A percentile compares a stretch with the other conserved stretches of the same genome.
Evolutionary conservation across 805 yeast species (phyloP).

Genomic region (Yarrowia hollandica): DNA sequence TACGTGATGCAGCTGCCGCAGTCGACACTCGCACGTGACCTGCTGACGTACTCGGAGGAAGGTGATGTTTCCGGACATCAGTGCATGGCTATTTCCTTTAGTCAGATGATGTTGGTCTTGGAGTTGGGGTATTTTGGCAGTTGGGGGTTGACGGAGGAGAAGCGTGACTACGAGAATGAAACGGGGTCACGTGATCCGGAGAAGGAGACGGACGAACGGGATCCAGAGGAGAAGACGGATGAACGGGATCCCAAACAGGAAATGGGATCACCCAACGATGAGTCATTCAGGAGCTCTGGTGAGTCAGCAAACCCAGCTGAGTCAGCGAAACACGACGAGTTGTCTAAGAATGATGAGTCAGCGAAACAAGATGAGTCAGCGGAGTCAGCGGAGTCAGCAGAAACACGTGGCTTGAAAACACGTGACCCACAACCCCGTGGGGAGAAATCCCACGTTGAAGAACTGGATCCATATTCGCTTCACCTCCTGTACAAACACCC

Average conservation of each 20-base stretch:
- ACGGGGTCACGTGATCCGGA: too few relatives aligned
- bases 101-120: constrained; percentile 1
- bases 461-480: too few relatives aligned
- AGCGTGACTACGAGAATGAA: neutral
- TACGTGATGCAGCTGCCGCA: neutral
- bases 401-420: neutral
- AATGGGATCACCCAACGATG: too few relatives aligned
- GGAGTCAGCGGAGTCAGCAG: neutral
- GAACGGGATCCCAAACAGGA: too few relatives aligned
- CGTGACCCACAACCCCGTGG: too few relatives aligned
- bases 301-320: too few relatives aligned
- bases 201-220: too few relatives aligned
- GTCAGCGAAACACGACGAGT: too few relatives aligned
- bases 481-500: neutral
- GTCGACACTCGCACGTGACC: neutral
- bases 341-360: neutral
- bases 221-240: neutral
- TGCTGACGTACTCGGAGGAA: neutral
- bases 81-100: neutral
- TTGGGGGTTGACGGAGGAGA: constrained; percentile 4
- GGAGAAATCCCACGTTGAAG: too few relatives aligned
- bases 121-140: constrained; percentile 10
- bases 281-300: too few relatives aligned
- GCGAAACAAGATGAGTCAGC: neutral
- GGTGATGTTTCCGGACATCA: neutral